phyloP scores from a whole-genome alignment of 2,329 filamentous ascomycete genomes.

The Cladophialophora chaetospira region DNA sequence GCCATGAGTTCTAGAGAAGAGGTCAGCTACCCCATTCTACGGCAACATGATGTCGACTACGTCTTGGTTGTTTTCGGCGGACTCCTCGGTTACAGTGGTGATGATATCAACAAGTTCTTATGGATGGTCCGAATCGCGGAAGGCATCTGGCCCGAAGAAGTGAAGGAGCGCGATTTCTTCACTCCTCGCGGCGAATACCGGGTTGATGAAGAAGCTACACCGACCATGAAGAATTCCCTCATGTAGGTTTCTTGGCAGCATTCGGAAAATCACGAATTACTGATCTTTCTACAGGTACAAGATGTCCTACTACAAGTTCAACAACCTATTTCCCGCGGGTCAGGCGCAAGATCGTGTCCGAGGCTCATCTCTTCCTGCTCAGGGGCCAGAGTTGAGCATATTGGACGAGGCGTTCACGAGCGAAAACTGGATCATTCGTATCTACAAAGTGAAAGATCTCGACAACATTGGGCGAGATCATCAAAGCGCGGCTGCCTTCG shows the following conservation, averaged over 20 bases:
- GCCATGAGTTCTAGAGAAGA: constrained; percentile 98
- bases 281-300: constrained; percentile 73
- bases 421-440: constrained; percentile 99
- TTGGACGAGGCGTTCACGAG: constrained; percentile 97
- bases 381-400: constrained; percentile 81
- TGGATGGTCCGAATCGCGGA: constrained; percentile 99
- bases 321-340: constrained; percentile 83
- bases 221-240: constrained; percentile 98
- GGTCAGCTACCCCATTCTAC: constrained; percentile 97
- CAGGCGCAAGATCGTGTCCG: constrained; percentile 91
- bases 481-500: constrained; percentile 59
- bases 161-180: constrained; percentile 96
- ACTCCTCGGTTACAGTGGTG: constrained; percentile 92
- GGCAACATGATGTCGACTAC: constrained; percentile 97
- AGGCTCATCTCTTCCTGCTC: constrained; percentile 74
- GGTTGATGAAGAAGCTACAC: constrained; percentile 88
- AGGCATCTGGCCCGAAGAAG: constrained; percentile 99
- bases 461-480: constrained; percentile 95
- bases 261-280: constrained; percentile 30
- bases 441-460: constrained; percentile 99
- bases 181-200: constrained; percentile 91
- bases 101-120: constrained; percentile 99
- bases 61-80: constrained; percentile 97
- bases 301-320: constrained; percentile 99
- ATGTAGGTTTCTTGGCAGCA: constrained; percentile 66